Base-by-base conservation (phyloP, 176 grass and related monocot species). In the Ampelocalamus luodianensis region DNA sequence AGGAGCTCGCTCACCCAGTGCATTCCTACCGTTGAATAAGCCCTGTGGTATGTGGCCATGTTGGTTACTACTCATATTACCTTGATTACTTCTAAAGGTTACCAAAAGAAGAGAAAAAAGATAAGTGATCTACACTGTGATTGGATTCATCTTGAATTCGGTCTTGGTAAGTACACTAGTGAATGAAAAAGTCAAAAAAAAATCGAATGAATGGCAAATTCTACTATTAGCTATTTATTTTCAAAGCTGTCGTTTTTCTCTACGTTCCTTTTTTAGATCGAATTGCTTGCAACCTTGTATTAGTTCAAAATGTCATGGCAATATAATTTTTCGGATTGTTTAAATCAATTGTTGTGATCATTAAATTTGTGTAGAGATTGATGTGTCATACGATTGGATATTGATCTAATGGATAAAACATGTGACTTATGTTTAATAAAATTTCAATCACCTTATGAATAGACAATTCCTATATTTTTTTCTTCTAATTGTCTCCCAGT, bases 1-100 rank as follows among this genome's bases (percentile, higher is more conserved):
- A 20, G 43, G 73, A 74, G 29, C 79, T 76, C 65, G 17, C 17
- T 32, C 45, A 42, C 29, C 68, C 56, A 83, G 59, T 68, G 69
- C 70, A 40, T 42, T 72, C 56, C 40, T 32, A n/a, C 42, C 6
- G 29, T 50, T 79, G 45, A 84, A 84, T 76, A 51, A 49, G 45
- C 15, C 18, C 14, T 42, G 6, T n/a, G 29, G 27, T 39, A 48
- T 51, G 29, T 51, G 34, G 38, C 78, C 14, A 55, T 58, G 77
- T 68, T 89, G 27, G 83, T 59, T 32, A 86, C 60, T 64, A 24
- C 49, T 20, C 13, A 0, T 36, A 77, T 45, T 22, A 51, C 40
- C 86, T 88, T 88, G 79, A 71, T 62, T 69, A 59, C 72, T 74
- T 75, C 61, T 56, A 87, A 90, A 87, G 68, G 42, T 29, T 87